Conservation (phyloP, 78 protist species). For the Planoprotostelium fungivorum region DNA sequence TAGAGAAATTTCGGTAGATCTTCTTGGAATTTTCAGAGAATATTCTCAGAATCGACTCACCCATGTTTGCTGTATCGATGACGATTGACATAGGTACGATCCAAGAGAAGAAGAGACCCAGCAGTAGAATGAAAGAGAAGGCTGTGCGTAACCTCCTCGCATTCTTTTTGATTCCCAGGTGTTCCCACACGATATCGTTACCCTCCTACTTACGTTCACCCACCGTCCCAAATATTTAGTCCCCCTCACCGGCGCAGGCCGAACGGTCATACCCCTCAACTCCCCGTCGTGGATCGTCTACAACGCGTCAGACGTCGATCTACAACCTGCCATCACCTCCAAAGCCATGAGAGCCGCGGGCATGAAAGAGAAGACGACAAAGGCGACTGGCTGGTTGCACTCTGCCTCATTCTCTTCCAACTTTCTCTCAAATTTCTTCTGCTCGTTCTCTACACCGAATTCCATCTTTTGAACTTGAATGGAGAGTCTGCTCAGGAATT, state of each 20-base stretch:
- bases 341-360: background rate
- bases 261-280: no score
- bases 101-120: background rate
- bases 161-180: background rate
- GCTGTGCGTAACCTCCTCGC: background rate
- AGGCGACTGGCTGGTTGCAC: background rate
- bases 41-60: no score
- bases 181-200: background rate
- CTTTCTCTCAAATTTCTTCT: background rate
- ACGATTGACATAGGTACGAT: background rate
- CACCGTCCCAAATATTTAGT: no score
- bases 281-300: no score
- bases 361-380: background rate
- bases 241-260: no score
- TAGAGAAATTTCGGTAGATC: background rate
- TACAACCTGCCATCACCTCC: background rate
- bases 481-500: background rate
- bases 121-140: background rate
- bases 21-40: background rate
- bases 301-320: background rate
- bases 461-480: background rate
- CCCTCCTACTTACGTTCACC: no score
- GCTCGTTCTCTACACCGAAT: background rate
- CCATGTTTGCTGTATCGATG: background rate
- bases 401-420: background rate